Evolutionary conservation across 176 grass and related monocot species (phyloP), one percentile per base, ranked within the genome.

Genomic region (Carex kokanica): DNA sequence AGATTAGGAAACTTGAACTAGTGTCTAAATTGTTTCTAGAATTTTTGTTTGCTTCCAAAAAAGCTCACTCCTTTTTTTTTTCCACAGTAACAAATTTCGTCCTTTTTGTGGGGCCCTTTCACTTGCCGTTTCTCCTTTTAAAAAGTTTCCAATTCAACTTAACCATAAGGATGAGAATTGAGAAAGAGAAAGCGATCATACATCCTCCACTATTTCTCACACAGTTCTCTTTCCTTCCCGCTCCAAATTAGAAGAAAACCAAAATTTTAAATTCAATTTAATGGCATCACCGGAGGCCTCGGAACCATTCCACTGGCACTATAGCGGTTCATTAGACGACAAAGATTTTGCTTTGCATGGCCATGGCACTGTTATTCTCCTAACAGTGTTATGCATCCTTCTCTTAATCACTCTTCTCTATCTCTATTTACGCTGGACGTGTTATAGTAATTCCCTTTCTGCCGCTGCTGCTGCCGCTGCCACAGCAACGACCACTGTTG

Each of bases 331-430:
- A 3, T 27, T 70, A 10, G 74, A 86, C 34, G 75, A 86, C 0
- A 86, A 86, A 68, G 75, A 86, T 23, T 86, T 86, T 10, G 74
- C 29, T 8, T 34, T 86, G 51, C 84, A 79, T 38, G 84, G 84
- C 38, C 84, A 59, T 10, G 52, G 60, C 15, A 41, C 64, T 14
- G 43, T 40, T 38, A 60, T 86, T 41, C 74, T 86, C 40, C 61
- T 86, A 14, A 45, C 84, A 21, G 17, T 41, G 12, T 21, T 86
- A 12, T 86, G 72, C 47, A 79, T 68, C 57, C 74, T 86, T 64
- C 74, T 86, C 45, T 14, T 58, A 15, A 15, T 86, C 43, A 86
- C 74, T 8, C 43, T 80, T 79, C 36, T 86, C 24, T 86, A 41
- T 43, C 84, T 86, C 59, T 68, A 64, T 55, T 58, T 80, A 6